Evolutionary conservation across 176 grass and related monocot species (phyloP).

Genomic region (Bromus sterilis): DNA sequence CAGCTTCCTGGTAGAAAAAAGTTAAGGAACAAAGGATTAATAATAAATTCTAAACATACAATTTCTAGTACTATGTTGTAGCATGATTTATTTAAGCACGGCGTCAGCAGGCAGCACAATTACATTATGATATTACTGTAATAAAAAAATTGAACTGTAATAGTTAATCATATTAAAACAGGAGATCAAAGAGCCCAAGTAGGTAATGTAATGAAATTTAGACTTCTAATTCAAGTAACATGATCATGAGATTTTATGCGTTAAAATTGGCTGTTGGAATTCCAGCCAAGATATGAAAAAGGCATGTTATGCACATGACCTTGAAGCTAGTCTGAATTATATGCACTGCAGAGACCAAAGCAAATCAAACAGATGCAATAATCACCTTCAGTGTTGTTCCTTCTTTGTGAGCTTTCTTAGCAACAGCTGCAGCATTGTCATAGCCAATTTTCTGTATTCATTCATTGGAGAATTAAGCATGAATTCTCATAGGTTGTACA

Average conservation of each 20-base stretch:
- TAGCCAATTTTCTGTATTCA: slow-evolving; percentile 93
- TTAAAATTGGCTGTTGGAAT: neutral
- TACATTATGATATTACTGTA: neutral
- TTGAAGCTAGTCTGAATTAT: neutral
- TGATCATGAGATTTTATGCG: neutral
- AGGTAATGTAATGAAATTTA: neutral
- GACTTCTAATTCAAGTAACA: neutral
- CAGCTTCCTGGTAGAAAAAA: slow-evolving; percentile 55
- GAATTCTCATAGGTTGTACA: neutral
- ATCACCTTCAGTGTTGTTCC: slow-evolving; percentile 93
- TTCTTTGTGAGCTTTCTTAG: slow-evolving; percentile 99
- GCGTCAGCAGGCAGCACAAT: neutral
- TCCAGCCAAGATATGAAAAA: neutral
- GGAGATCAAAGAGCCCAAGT: neutral
- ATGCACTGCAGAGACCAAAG: neutral
- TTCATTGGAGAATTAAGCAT: slow-evolving; percentile 20
- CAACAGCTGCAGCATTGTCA: slow-evolving; percentile 91
- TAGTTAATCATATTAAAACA: neutral
- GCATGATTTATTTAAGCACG: neutral
- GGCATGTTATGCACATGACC: neutral
- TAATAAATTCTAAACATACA: neutral
- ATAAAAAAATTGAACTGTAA: no score
- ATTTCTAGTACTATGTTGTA: no score
- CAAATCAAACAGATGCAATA: slow-evolving; percentile 22
- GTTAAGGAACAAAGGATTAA: neutral